Evolutionary conservation across 768 basidiomycete species (phyloP), one percentile per base, ranked within the genome.

Genomic region (Rhodosporidiobolus sp.): DNA sequence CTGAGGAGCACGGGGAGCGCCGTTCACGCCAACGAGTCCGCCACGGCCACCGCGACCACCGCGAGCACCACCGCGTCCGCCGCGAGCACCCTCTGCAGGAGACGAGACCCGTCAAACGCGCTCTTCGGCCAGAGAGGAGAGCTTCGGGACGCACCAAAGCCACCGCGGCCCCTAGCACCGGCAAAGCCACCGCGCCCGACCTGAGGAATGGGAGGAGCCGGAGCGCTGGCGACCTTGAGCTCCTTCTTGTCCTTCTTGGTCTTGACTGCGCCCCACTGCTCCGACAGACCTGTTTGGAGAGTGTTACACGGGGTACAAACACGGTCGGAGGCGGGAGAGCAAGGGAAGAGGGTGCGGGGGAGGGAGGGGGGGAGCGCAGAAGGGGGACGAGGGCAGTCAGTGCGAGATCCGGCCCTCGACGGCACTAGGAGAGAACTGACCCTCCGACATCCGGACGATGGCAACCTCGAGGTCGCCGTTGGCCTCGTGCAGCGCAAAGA

Each of bases 241-340:
- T 50, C 64, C 74, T 75, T 75, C 75, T 77, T 76, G 28, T 67
- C 65, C 74, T 77, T 77, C 65, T 76, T 76, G 16, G 65, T 65
- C 69, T 75, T 77, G 65, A 71, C 77, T 1, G 69, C 54, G 5
- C 69, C 74, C 74, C 74, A 77, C 62, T 77, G 77, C 48, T 70
- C 46, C 24, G 74, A 67, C 34, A 70, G 74, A 48, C 77, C 74
- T 77, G 70, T 17, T n/a, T 28, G 19, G 30, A 28, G 49, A 16
- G 35, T 2, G 30, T n/a, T n/a, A n/a, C n/a, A n/a, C n/a, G 28
- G 22, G 10, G 48, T 16, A 10, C 38, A 19, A 22, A 9, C 9
- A 7, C n/a, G 24, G 12, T 30, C 30, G 12, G 10, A 34, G 28
- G 19, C 4, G 16, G 38, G 19, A 4, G 17, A 48, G 46, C 26